Conservation (phyloP, 108 stramenopile genomes). For the Bacterosira constricta region DNA sequence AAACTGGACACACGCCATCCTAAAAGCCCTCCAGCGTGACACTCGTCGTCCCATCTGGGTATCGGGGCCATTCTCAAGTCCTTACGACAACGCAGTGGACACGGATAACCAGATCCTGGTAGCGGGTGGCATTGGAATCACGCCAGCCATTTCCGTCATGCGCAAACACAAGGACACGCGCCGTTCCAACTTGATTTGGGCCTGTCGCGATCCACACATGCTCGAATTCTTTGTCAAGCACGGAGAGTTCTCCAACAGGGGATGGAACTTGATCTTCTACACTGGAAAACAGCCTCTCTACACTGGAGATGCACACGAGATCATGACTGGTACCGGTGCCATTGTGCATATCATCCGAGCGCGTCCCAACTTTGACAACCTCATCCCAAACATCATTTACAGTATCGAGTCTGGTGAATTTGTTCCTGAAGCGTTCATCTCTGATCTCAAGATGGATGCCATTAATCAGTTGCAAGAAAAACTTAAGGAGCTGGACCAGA, state of each 20-base stretch:
- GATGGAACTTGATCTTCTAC: constrained; percentile 57
- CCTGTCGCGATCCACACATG: constrained; percentile 2
- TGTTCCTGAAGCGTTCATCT: constrained; percentile 15
- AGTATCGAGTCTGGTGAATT: constrained; percentile 41
- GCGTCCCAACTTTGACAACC: constrained; percentile 36
- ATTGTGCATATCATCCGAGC: constrained; percentile 43
- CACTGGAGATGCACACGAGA: constrained; percentile 10
- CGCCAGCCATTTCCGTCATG: no score
- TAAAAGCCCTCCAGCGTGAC: no score
- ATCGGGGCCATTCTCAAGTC: no score
- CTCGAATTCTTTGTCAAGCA: constrained; percentile 58
- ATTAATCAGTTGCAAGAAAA: background rate
- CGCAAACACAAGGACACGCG: no score
- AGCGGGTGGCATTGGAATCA: no score
- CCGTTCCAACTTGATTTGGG: no score
- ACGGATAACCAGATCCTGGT: no score
- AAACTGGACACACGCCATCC: no score
- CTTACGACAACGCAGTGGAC: no score
- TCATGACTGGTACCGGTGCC: constrained; percentile 35
- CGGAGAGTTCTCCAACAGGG: constrained; percentile 47
- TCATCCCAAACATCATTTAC: constrained; percentile 47
- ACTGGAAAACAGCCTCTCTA: constrained; percentile 46
- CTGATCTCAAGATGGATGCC: background rate
- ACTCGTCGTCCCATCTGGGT: no score
- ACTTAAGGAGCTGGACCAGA: constrained; percentile 18